These are phyloP conservation scores for Paecilomyces sp. DNA, from an alignment of 2,329 filamentous ascomycete genomes.

Conservation along the genomic window DNA sequence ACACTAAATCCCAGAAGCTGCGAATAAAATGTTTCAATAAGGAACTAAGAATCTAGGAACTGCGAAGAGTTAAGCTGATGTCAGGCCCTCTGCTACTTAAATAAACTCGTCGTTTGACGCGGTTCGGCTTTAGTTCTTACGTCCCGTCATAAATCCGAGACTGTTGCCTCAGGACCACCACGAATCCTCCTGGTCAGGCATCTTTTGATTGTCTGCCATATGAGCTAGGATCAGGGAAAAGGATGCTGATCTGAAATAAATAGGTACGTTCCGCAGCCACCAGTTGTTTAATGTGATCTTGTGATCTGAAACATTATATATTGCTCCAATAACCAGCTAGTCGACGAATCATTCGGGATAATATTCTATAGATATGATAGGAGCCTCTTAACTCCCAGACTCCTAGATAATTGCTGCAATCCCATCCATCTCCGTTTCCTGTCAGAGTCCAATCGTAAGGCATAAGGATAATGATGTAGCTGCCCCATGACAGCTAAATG, in stretches of 20 bases:
- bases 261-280: neutral
- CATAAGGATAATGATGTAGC: neutral
- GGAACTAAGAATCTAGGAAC: too few relatives aligned
- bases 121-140: neutral
- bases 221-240: too few relatives aligned
- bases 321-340: neutral
- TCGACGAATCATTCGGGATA: neutral
- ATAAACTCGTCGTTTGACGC: neutral
- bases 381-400: neutral
- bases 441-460: neutral
- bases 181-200: too few relatives aligned
- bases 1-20: too few relatives aligned
- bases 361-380: neutral
- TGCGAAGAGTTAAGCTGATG: neutral
- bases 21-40: too few relatives aligned
- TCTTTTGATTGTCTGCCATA: too few relatives aligned
- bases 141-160: neutral
- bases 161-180: neutral
- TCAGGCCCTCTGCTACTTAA: neutral
- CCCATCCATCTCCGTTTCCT: neutral
- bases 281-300: neutral
- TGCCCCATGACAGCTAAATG: slow-evolving; percentile 14
- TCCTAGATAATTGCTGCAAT: neutral
- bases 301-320: neutral
- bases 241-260: too few relatives aligned